These are phyloP conservation scores for Chloropicon primus DNA, from an alignment of 139 green algal species.

Conservation along the genomic window DNA sequence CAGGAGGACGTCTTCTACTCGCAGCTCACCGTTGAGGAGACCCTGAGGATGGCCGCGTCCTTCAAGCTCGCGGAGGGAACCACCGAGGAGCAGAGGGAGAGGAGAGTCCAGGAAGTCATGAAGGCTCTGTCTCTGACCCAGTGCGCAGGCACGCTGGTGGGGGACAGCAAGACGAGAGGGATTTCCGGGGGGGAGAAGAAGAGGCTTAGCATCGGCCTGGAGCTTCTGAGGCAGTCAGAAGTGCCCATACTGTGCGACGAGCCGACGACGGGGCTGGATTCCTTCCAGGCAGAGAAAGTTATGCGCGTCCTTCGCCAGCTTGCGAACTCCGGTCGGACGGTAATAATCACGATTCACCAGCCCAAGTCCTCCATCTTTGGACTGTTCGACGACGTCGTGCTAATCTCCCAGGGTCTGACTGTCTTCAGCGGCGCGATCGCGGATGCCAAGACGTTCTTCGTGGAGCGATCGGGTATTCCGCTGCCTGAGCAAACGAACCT, in stretches of 20 bases:
- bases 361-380: slow-evolving; percentile 69
- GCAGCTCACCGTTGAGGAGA: slow-evolving; percentile 54
- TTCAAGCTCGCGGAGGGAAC: slow-evolving; percentile 27
- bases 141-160: slow-evolving; percentile 46
- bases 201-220: slow-evolving; percentile 68
- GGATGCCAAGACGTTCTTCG: background rate
- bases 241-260: slow-evolving; percentile 64
- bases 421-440: background rate
- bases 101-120: slow-evolving; percentile 51
- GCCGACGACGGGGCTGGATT: slow-evolving; percentile 77
- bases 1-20: slow-evolving; percentile 91
- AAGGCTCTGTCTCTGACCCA: slow-evolving; percentile 50
- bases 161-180: slow-evolving; percentile 48
- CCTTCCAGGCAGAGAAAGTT: slow-evolving; percentile 51
- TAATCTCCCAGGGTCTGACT: slow-evolving; percentile 15
- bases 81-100: slow-evolving; percentile 10
- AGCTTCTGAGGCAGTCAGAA: slow-evolving; percentile 56
- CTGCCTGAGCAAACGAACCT: background rate
- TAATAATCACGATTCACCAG: slow-evolving; percentile 68
- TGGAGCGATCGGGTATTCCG: background rate
- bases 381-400: slow-evolving; percentile 82
- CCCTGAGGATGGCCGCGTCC: slow-evolving; percentile 55
- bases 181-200: slow-evolving; percentile 52
- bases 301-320: slow-evolving; percentile 59
- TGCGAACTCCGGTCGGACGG: slow-evolving; percentile 44